Base-by-base conservation (phyloP, 371 early-diverging fungal genomes). In the Apophysomyces ossiformis region DNA sequence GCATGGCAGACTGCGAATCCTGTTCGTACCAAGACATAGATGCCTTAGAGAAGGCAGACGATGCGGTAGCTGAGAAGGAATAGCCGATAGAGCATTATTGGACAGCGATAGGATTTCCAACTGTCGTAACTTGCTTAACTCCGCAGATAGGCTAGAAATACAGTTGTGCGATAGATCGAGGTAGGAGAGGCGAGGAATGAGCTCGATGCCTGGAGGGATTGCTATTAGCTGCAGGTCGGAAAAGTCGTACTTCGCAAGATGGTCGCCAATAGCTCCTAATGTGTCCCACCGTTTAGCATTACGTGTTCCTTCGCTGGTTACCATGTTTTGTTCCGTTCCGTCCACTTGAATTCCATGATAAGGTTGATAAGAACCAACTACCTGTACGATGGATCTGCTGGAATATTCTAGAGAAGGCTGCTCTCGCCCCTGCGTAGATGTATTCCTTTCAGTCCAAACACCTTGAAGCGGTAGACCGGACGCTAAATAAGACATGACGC, bases 101-200 rank as follows among this genome's bases (percentile, higher is more conserved):
- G 84, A 83, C 50, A 88, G 65, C 50, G 79, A 80, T 6, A 90
- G 71, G 32, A 81, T 77, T 65, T 87, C 80, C 0, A 90, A 66
- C 1, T 81, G 69, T 7, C 74, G 69, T 43, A 88, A 67, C 7
- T 63, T 59, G 62, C 76, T 78, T 50, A 88, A 70, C 38, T 68
- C 70, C 18, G 75, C 67, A 26, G 88, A 73, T 45, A 76, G 79
- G 9, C 54, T n/a, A 9, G 54, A 21, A 7, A 50, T 18, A 5
- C 7, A 9, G 60, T 90, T 90, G 36, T 79, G 74, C 3, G 89
- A 82, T 32, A 83, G 68, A 58, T 89, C 86, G 16, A 89, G 70
- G 37, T 74, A 73, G 43, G 64, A 71, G 15, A 90, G 78, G 9
- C 70, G 71, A 0, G 72, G 75, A 7, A 84, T 67, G 38, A 83